These are phyloP conservation scores for Daldinia sp. DNA, from an alignment of 2,329 filamentous ascomycete species.

Conservation along the genomic window DNA sequence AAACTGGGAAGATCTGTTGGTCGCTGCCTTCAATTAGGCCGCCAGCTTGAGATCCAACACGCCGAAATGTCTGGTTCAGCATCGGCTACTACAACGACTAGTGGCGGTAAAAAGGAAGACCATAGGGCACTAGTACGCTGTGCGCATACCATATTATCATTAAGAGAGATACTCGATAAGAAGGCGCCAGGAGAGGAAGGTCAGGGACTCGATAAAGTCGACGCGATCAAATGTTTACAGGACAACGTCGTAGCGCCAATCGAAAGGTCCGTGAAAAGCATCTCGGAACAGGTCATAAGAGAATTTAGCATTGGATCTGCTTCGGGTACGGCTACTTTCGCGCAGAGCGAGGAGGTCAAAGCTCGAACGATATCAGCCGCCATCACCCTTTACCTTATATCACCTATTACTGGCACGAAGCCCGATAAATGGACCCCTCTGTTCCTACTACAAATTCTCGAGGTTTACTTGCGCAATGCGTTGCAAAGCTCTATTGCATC, in stretches of 20 bases:
- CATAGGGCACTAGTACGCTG: conserved; percentile 83
- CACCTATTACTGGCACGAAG: conserved; percentile 65
- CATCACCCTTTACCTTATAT: conserved; percentile 81
- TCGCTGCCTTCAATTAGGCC: conserved; percentile 80
- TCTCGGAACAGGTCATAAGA: conserved; percentile 79
- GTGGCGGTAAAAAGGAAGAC: conserved; percentile 66
- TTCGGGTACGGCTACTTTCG: conserved; percentile 62
- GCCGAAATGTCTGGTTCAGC: conserved; percentile 66
- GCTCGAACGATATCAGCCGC: conserved; percentile 77
- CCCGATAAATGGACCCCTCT: conserved; percentile 69
- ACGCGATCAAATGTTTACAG: conserved; percentile 74
- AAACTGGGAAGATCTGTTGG: conserved; percentile 78
- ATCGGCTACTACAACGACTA: conserved; percentile 27
- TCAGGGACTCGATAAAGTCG: conserved; percentile 76
- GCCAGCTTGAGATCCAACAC: conserved; percentile 88
- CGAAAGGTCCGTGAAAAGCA: conserved; percentile 76
- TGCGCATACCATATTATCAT: conserved; percentile 77
- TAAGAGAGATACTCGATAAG: conserved; percentile 76
- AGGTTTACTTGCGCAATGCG: conserved; percentile 82
- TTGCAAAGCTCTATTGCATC: conserved; percentile 80
- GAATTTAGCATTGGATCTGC: conserved; percentile 78
- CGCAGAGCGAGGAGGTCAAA: conserved; percentile 77
- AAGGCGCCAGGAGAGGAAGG: conserved; percentile 77
- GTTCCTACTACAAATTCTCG: conserved; percentile 77
- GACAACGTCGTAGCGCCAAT: conserved; percentile 74